Percentiles rank a stretch among this genome's conserved stretches.
These are phyloP conservation scores for Globisporangium sylvaticum DNA, from an alignment of 352 stramenopile genomes.

Conservation along the genomic window DNA sequence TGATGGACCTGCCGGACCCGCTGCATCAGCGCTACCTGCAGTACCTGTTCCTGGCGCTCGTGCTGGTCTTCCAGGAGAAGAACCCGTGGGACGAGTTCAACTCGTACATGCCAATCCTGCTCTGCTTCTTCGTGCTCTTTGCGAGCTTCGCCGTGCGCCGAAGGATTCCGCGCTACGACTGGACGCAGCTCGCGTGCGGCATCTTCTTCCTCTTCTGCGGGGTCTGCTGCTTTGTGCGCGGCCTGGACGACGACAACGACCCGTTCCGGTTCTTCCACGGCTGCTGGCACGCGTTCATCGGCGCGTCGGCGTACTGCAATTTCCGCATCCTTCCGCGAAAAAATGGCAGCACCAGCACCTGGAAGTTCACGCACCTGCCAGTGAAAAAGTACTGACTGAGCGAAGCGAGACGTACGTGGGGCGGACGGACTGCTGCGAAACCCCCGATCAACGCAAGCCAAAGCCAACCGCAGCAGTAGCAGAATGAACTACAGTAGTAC, in stretches of 20 bases:
- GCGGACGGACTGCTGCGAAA: not conserved
- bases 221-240: slow-evolving; percentile 56
- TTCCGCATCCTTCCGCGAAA: slow-evolving; percentile 47
- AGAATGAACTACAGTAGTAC: not conserved
- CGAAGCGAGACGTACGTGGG: not conserved
- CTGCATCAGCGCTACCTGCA: slow-evolving; percentile 52
- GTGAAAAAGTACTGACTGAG: slow-evolving; percentile 26
- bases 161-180: slow-evolving; percentile 52
- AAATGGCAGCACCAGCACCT: not conserved
- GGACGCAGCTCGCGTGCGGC: slow-evolving; percentile 39
- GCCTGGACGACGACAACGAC: slow-evolving; percentile 68
- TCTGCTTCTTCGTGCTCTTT: slow-evolving; percentile 42
- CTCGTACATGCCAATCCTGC: slow-evolving; percentile 39
- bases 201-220: slow-evolving; percentile 43
- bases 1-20: slow-evolving; percentile 58
- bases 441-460: not conserved
- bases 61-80: slow-evolving; percentile 73
- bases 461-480: not conserved
- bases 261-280: slow-evolving; percentile 81
- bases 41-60: slow-evolving; percentile 59
- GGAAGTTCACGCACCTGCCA: slow-evolving; percentile 26
- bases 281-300: slow-evolving; percentile 77
- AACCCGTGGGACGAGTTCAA: slow-evolving; percentile 74
- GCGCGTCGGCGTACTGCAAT: slow-evolving; percentile 69
- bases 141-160: slow-evolving; percentile 34